Percentiles rank a stretch among this genome's conserved stretches.
Evolutionary conservation across 2,329 filamentous ascomycete genomes (phyloP).

Genomic region (Sporothrix schenckii): DNA sequence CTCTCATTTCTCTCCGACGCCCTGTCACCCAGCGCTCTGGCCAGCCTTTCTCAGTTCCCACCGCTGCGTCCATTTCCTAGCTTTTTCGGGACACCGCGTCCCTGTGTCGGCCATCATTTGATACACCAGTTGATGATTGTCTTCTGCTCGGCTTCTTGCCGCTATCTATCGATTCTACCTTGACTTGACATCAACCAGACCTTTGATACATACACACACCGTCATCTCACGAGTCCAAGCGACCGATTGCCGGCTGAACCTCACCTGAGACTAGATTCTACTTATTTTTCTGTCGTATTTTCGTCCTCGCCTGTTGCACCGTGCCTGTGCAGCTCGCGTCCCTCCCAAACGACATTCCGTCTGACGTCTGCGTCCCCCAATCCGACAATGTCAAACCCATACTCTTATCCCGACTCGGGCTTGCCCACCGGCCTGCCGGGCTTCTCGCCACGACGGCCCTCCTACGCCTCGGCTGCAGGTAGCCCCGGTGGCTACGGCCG

Average conservation of each 20-base stretch:
- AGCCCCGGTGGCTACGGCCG: conserved; percentile 46
- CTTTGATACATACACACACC: not conserved
- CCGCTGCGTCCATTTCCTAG: not conserved
- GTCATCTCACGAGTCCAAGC: not conserved
- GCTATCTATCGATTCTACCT: not conserved
- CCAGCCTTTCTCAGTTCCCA: not conserved
- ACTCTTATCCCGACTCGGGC: conserved; percentile 42
- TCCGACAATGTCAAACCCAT: conserved; percentile 50
- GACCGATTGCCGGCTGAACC: not conserved
- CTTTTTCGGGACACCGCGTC: not conserved
- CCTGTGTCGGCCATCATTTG: not conserved
- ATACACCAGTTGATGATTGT: not conserved
- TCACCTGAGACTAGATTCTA: not conserved
- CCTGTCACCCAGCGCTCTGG: not conserved
- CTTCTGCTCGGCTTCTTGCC: not conserved
- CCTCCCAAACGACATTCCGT: not conserved
- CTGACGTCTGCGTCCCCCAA: conserved; percentile 20
- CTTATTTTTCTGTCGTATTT: not conserved
- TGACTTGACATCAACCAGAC: not conserved
- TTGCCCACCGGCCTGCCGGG: conserved; percentile 38
- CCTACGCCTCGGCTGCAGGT: conserved; percentile 48
- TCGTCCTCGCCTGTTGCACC: not conserved
- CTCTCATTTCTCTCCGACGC: not conserved
- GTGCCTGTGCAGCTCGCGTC: not conserved
- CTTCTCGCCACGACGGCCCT: conserved; percentile 45